Percentiles rank a stretch among this genome's conserved stretches.
Conservation (phyloP, 169 alveolate species). For the Miamiensis avidus region DNA sequence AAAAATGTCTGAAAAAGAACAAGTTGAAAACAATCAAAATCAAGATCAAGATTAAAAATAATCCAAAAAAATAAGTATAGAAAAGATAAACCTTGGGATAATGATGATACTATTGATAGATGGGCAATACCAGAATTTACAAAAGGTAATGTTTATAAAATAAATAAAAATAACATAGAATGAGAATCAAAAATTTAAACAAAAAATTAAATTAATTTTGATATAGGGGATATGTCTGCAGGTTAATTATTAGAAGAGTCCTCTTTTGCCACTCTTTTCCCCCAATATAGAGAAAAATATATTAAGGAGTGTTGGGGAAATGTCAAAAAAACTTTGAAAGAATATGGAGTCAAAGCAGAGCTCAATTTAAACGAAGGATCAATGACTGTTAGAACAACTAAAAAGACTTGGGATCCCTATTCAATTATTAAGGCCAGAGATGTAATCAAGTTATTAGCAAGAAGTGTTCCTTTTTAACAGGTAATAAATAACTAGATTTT, state of each 20-base stretch:
- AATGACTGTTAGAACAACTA: constrained; percentile 97
- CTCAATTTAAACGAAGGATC: constrained; percentile 98
- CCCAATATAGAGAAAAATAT: constrained; percentile 98
- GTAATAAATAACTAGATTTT: constrained; percentile 76
- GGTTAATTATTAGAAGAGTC: constrained; percentile 94
- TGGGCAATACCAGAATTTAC: constrained; percentile 96
- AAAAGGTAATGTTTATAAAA: constrained; percentile 6
- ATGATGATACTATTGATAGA: constrained; percentile 96
- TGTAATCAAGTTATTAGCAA: constrained; percentile 95
- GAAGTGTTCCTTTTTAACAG: constrained; percentile 98
- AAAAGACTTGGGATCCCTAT: constrained; percentile 98
- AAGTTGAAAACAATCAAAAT: not conserved
- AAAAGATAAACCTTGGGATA: constrained; percentile 99
- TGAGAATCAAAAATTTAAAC: too few species aligned
- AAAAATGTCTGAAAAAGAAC: not conserved
- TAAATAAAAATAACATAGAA: not conserved
- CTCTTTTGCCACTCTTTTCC: constrained; percentile 97
- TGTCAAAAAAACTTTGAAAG: constrained; percentile 87
- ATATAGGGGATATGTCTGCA: constrained; percentile 90
- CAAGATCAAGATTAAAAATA: not conserved
- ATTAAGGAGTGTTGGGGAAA: constrained; percentile 97
- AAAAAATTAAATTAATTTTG: not conserved
- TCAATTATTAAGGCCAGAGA: constrained; percentile 98
- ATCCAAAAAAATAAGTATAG: constrained; percentile 92
- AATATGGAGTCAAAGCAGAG: constrained; percentile 93